Evolutionary conservation across 2,329 filamentous ascomycete species (phyloP).

Genomic region (Pseudocercospora vitis): DNA sequence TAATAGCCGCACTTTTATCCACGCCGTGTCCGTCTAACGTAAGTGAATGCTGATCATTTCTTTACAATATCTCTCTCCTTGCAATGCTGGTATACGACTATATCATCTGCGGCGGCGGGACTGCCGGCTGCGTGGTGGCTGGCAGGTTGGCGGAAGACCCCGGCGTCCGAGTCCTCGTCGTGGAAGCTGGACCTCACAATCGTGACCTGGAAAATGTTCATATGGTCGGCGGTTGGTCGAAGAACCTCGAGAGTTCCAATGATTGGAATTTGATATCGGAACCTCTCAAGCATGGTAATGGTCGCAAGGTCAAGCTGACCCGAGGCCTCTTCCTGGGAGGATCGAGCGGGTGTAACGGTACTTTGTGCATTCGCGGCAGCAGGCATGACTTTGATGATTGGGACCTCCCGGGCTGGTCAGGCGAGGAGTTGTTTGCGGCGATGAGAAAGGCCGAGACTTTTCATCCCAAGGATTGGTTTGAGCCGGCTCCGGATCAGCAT

Average conservation of each 20-base stretch:
- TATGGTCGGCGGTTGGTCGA: slow-evolving; percentile 46
- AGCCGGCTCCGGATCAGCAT: slow-evolving; percentile 21
- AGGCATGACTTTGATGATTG: slow-evolving; percentile 44
- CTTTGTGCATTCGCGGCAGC: slow-evolving; percentile 44
- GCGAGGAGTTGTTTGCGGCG: slow-evolving; percentile 30
- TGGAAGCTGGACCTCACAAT: slow-evolving; percentile 23
- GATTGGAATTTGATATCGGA: slow-evolving; percentile 49
- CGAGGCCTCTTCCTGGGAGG: slow-evolving; percentile 47
- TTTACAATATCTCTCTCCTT: neutral
- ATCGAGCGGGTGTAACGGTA: slow-evolving; percentile 43
- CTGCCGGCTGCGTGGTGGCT: slow-evolving; percentile 33
- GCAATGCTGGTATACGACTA: slow-evolving; percentile 16
- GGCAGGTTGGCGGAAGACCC: slow-evolving; percentile 32
- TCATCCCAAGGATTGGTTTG: slow-evolving; percentile 28
- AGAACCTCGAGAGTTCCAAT: slow-evolving; percentile 43
- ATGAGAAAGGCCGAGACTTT: slow-evolving; percentile 31
- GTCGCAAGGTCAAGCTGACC: slow-evolving; percentile 44
- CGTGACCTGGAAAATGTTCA: slow-evolving; percentile 47
- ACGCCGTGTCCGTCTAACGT: too few relatives aligned
- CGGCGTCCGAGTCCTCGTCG: slow-evolving; percentile 33
- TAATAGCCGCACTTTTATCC: neutral
- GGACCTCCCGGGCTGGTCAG: slow-evolving; percentile 28
- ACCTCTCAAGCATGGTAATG: slow-evolving; percentile 40
- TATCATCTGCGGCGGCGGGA: slow-evolving; percentile 35
- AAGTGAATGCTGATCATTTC: too few relatives aligned